phyloP scores from a whole-genome alignment of 148 eudicot genomes.

The Selenicereus undatus region DNA sequence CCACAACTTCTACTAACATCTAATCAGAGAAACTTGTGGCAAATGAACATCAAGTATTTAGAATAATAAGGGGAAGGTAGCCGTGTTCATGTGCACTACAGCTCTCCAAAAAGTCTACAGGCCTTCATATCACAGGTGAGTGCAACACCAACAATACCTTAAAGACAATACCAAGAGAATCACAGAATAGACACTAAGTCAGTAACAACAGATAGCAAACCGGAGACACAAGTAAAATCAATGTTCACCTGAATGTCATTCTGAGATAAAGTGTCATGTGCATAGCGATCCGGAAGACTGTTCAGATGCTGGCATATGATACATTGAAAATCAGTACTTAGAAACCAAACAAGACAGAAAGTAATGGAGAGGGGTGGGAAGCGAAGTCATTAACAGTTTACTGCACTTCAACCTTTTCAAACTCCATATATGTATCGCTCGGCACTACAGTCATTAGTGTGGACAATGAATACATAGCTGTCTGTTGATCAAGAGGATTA shows the following conservation, averaged over 20 bases:
- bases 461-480: constrained; percentile 68
- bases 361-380: not conserved
- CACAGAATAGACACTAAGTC: constrained; percentile 2
- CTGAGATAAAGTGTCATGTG: constrained; percentile 65
- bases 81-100: not conserved
- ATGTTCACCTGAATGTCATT: constrained; percentile 75
- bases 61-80: not conserved
- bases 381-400: not conserved
- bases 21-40: not conserved
- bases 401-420: constrained; percentile 59
- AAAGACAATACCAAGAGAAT: not conserved
- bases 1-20: not conserved
- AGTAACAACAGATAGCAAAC: not conserved
- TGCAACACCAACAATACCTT: not conserved
- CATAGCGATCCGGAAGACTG: constrained; percentile 57
- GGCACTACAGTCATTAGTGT: constrained; percentile 86
- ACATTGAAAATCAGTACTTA: constrained; percentile 3
- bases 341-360: constrained; percentile 11
- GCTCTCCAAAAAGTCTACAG: not conserved
- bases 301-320: constrained; percentile 52
- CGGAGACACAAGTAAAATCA: not conserved
- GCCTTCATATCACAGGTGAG: not conserved
- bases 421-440: constrained; percentile 66
- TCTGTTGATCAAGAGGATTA: constrained; percentile 65
- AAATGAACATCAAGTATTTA: not conserved